A percentile compares a stretch with the other conserved stretches of the same genome.
phyloP scores from a whole-genome alignment of 805 yeast species.

The Huiozyma sinensis region DNA sequence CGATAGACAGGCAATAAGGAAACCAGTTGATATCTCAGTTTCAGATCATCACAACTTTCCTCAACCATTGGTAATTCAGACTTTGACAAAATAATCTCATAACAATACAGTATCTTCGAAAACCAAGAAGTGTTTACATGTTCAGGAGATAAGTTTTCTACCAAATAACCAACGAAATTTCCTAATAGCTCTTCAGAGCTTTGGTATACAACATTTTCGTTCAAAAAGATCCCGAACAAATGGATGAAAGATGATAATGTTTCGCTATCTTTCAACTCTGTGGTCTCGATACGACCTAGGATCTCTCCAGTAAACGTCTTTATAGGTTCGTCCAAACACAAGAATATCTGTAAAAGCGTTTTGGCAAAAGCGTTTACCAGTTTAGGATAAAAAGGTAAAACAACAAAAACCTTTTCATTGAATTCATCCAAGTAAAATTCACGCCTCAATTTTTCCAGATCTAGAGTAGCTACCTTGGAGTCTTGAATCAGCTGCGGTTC shows the following conservation, averaged over 20 bases:
- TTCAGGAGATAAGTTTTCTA: constrained; percentile 29
- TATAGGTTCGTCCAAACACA: constrained; percentile 25
- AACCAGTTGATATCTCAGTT: constrained; percentile 10
- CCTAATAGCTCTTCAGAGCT: constrained; percentile 27
- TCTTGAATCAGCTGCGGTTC: constrained; percentile 4
- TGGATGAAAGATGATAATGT: constrained; percentile 33
- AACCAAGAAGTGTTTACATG: constrained; percentile 43
- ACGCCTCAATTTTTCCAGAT: constrained; percentile 30
- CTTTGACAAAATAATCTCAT: constrained; percentile 44
- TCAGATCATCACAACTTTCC: constrained; percentile 18
- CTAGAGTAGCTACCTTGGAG: background rate
- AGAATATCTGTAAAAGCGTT: constrained; percentile 30
- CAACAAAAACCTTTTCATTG: constrained; percentile 33
- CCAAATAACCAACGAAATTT: constrained; percentile 30
- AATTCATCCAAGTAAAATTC: constrained; percentile 27
- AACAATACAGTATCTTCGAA: constrained; percentile 43
- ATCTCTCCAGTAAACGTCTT: constrained; percentile 30
- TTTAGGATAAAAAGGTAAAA: constrained; percentile 36
- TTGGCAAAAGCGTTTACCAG: constrained; percentile 31
- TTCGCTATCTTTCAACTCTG: constrained; percentile 23
- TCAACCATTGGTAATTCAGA: constrained; percentile 41
- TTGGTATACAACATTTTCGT: constrained; percentile 30
- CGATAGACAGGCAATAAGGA: constrained; percentile 15
- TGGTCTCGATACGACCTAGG: constrained; percentile 30
- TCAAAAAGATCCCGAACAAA: constrained; percentile 34